Evolutionary conservation across 2,329 filamentous ascomycete species (phyloP), one percentile per base, ranked within the genome.

Genomic region (Diaporthe vaccinii): DNA sequence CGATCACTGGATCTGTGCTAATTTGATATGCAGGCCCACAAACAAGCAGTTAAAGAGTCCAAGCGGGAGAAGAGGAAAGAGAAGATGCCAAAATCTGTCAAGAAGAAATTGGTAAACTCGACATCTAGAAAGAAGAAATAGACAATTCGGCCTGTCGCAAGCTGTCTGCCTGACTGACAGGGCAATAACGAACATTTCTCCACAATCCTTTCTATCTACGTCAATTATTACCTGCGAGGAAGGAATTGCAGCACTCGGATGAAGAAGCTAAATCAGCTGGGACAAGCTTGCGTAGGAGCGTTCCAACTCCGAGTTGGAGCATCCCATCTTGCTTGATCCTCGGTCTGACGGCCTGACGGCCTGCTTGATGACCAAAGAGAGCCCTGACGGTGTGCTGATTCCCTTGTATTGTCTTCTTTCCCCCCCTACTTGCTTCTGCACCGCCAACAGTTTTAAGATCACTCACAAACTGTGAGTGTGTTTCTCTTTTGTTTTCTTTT

Each of bases 11-110:
- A n/a, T 41, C 39, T 7, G 17, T 51, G 59, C 59, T 75, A 31
- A 77, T 82, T 82, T 72, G 28, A 20, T 15, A 20, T 51, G 41
- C 74, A 89, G 86, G 82, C 83, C 78, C 97, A 98, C 84, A 99
- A 99, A 84, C 91, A 91, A 82, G 93, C 93, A 1, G 93, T 98
- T 79, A 99, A 98, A 86, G 96, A 98, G 81, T 96, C 96, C 81
- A 98, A 98, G 87, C 92, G 95, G 49, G 96, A 98, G 84, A 95
- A 97, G 87, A 89, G 97, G 76, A 95, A 96, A 84, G 94, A 94
- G 5, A 99, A 99, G 88, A 98, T 99, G 85, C 96, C 97, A 0
- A 99, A 99, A 86, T 92, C 97, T 82, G 78, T 98, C 46, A 99
- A 99, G 90, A 98, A 98, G 88, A 94, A 93, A 82, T 85, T 98